A percentile compares a stretch with the other conserved stretches of the same genome.
phyloP scores from a whole-genome alignment of 139 green algal species.

The Medakamo hakoo region DNA sequence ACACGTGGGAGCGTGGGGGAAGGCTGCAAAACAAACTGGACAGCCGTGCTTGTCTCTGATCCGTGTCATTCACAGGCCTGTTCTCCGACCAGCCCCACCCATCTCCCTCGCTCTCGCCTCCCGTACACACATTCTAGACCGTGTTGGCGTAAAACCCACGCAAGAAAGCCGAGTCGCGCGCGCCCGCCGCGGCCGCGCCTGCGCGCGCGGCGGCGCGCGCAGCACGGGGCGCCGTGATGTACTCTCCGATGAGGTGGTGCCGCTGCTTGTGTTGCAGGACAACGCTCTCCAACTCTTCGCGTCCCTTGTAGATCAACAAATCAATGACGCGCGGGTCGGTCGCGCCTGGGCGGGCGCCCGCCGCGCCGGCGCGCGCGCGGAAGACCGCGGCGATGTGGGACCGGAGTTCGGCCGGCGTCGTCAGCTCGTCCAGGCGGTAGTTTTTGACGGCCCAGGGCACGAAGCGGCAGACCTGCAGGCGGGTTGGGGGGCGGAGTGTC shows the following conservation, averaged over 20 bases:
- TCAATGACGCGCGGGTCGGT: conserved; percentile 42
- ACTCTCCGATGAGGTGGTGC: conserved; percentile 47
- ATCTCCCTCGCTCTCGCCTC: too few species aligned
- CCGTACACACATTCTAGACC: too few species aligned
- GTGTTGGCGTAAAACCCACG: not conserved
- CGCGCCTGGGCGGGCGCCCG: too few species aligned
- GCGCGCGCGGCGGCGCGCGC: too few species aligned
- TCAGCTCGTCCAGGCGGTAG: conserved; percentile 39
- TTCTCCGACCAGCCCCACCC: too few species aligned
- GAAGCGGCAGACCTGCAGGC: conserved; percentile 23
- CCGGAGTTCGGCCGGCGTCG: conserved; percentile 17
- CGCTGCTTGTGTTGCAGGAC: conserved; percentile 71
- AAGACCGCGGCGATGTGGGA: conserved; percentile 27
- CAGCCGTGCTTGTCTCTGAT: too few species aligned
- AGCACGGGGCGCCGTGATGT: conserved; percentile 9
- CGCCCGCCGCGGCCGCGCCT: not conserved
- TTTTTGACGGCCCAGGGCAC: conserved; percentile 28
- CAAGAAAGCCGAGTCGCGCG: not conserved
- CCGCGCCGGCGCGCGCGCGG: conserved; percentile 14
- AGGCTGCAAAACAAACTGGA: not conserved
- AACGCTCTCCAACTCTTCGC: conserved; percentile 73
- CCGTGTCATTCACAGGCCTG: too few species aligned
- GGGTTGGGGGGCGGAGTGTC: not conserved
- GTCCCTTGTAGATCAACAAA: conserved; percentile 68
- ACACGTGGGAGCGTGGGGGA: not conserved